A percentile compares a stretch with the other conserved stretches of the same genome.
Conservation (phyloP, 2,329 filamentous ascomycete genomes). For the Aspergillus unguis region DNA sequence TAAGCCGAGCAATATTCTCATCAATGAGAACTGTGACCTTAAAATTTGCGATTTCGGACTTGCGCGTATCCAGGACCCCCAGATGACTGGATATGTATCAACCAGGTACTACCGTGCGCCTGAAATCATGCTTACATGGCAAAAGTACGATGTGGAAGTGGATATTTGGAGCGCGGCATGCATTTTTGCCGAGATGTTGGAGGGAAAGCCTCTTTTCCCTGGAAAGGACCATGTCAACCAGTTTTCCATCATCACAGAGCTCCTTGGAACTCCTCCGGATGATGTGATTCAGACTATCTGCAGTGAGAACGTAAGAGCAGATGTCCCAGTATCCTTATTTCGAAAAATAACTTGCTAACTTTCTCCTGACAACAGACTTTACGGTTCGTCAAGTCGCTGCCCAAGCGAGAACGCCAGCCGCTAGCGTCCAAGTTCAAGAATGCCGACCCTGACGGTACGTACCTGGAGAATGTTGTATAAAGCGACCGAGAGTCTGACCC, state of each 20-base stretch:
- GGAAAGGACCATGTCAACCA: constrained; percentile 99
- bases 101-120: constrained; percentile 98
- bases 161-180: constrained; percentile 99
- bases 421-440: constrained; percentile 90
- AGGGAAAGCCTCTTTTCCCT: constrained; percentile 96
- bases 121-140: constrained; percentile 99
- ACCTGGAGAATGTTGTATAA: background rate
- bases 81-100: constrained; percentile 99
- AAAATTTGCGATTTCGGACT: constrained; percentile 99
- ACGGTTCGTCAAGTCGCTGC: constrained; percentile 94
- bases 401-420: constrained; percentile 87
- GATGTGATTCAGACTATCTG: constrained; percentile 99
- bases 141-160: constrained; percentile 99
- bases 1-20: constrained; percentile 97
- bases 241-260: constrained; percentile 98
- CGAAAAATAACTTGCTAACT: constrained; percentile 22
- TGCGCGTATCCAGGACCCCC: constrained; percentile 94
- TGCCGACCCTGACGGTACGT: constrained; percentile 76
- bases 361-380: constrained; percentile 63
- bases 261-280: constrained; percentile 91
- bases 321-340: background rate
- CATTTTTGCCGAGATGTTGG: constrained; percentile 99
- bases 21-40: constrained; percentile 99
- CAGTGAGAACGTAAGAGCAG: constrained; percentile 78
- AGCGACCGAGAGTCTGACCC: constrained; percentile 11